Percentiles rank a stretch among this genome's conserved stretches.
Evolutionary conservation across 2,329 filamentous ascomycete genomes (phyloP).

Genomic region (Penicillium vulpinum): DNA sequence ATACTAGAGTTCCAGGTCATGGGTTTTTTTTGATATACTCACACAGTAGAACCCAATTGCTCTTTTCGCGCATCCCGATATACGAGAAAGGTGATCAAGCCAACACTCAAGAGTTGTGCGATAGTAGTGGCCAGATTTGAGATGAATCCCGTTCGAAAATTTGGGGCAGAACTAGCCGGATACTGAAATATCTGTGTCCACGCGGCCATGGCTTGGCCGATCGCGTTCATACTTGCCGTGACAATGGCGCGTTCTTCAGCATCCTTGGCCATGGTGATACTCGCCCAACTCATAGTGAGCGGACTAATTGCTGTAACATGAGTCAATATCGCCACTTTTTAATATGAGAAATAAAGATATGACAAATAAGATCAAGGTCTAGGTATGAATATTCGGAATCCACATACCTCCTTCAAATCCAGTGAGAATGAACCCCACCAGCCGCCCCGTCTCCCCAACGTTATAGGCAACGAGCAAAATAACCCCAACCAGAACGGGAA

Average conservation of each 20-base stretch:
- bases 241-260: slow-evolving; percentile 46
- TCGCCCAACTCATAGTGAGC: slow-evolving; percentile 46
- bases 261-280: slow-evolving; percentile 40
- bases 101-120: slow-evolving; percentile 33
- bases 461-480: slow-evolving; percentile 40
- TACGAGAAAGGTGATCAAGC: slow-evolving; percentile 23
- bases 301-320: slow-evolving; percentile 23
- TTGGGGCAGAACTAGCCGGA: slow-evolving; percentile 38
- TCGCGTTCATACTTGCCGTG: slow-evolving; percentile 47
- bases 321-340: neutral
- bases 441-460: slow-evolving; percentile 39
- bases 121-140: slow-evolving; percentile 37
- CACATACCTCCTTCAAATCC: slow-evolving; percentile 41
- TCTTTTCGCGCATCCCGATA: slow-evolving; percentile 5
- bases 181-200: slow-evolving; percentile 45
- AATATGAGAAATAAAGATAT: neutral
- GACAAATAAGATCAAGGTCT: neutral
- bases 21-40: neutral
- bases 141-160: slow-evolving; percentile 27
- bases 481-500: slow-evolving; percentile 38
- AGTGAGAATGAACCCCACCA: slow-evolving; percentile 42
- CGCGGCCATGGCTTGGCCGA: slow-evolving; percentile 45
- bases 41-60: neutral
- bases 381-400: neutral
- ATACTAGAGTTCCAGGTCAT: neutral